These are phyloP conservation scores for Trametes gibbosa DNA, from an alignment of 768 basidiomycete species.

Conservation along the genomic window DNA sequence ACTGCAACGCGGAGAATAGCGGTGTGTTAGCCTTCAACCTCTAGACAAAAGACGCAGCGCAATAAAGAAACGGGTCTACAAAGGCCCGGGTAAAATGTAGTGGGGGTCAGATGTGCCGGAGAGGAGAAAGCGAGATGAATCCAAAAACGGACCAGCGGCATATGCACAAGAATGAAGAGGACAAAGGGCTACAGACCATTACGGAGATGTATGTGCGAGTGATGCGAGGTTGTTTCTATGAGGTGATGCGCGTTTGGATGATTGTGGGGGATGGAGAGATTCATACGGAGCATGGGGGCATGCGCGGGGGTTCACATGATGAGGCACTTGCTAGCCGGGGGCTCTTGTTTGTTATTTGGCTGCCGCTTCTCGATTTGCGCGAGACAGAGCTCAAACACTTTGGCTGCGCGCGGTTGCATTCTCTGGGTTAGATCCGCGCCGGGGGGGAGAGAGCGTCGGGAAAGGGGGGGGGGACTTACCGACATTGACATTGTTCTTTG, in stretches of 20 bases:
- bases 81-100: conserved; percentile 9
- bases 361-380: conserved; percentile 79
- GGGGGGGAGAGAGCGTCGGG: background rate
- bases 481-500: conserved; percentile 83
- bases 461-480: conserved; percentile 50
- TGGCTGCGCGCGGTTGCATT: conserved; percentile 42
- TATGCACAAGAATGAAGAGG: background rate
- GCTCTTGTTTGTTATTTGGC: conserved; percentile 47
- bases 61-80: conserved; percentile 7
- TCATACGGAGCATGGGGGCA: too few relatives aligned
- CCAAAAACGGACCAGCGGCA: background rate
- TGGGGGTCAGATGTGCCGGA: background rate
- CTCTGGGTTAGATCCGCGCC: conserved; percentile 2
- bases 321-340: conserved; percentile 43
- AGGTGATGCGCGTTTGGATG: conserved; percentile 4
- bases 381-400: conserved; percentile 82
- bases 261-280: background rate
- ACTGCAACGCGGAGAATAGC: conserved; percentile 18
- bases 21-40: conserved; percentile 10
- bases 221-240: conserved; percentile 16
- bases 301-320: conserved; percentile 47
- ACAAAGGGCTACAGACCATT: conserved; percentile 9
- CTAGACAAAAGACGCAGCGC: background rate
- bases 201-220: conserved; percentile 19
- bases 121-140: conserved; percentile 3